Evolutionary conservation across 2,329 filamentous ascomycete genomes (phyloP).

Genomic region (Aspergillus glaucus): DNA sequence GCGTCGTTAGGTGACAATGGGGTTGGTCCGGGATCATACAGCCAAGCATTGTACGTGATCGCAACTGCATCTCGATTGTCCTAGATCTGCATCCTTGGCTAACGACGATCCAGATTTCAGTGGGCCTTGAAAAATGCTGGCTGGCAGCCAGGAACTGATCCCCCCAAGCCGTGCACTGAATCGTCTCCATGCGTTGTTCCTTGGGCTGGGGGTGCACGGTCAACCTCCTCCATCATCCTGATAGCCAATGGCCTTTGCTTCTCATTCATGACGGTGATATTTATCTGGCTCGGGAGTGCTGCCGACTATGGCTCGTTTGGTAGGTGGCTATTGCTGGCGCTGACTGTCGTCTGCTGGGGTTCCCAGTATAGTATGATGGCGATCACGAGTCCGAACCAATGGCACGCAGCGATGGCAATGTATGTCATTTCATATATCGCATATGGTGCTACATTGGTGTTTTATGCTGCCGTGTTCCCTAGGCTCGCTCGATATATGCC

Average conservation of each 20-base stretch:
- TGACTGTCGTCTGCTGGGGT: conserved; percentile 38
- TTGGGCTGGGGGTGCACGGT: conserved; percentile 33
- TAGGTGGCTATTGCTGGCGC: conserved; percentile 33
- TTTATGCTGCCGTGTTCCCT: conserved; percentile 39
- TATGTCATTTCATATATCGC: conserved; percentile 37
- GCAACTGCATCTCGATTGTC: background rate
- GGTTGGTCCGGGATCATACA: conserved; percentile 37
- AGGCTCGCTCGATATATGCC: conserved; percentile 36
- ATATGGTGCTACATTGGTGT: conserved; percentile 38
- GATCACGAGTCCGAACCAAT: conserved; percentile 31
- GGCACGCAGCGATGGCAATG: conserved; percentile 36
- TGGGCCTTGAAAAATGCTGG: conserved; percentile 34
- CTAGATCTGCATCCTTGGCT: background rate
- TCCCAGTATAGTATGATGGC: conserved; percentile 38
- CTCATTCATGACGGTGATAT: conserved; percentile 38
- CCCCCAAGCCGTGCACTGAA: conserved; percentile 23
- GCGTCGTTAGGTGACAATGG: conserved; percentile 32
- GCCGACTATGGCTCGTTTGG: conserved; percentile 40
- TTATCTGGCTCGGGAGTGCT: conserved; percentile 36
- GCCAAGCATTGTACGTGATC: conserved; percentile 30
- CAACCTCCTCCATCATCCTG: conserved; percentile 34
- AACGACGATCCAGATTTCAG: conserved; percentile 29
- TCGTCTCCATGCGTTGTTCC: conserved; percentile 35
- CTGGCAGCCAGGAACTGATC: conserved; percentile 31
- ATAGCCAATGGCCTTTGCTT: conserved; percentile 41